Evolutionary conservation across 1,284 basidiomycete species (phyloP), one percentile per base, ranked within the genome.

Genomic region (Neolentinus lepideus): DNA sequence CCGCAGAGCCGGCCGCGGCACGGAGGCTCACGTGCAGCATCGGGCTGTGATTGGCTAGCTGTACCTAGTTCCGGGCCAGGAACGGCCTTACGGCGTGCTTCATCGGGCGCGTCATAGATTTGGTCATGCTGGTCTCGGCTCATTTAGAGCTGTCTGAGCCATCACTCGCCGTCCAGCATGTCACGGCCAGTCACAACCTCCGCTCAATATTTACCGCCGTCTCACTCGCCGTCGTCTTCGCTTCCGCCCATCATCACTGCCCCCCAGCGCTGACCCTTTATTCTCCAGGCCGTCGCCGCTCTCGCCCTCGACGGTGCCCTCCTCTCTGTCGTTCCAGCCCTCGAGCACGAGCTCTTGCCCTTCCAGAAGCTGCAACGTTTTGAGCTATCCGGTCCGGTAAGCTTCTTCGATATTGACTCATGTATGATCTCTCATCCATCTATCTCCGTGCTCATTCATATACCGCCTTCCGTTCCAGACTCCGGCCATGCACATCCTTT

Each of bases 261-360:
- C n/a, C n/a, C n/a, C 24, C 43, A 25, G 0, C 50, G 33, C 56
- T 56, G 35, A 27, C 57, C 24, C 48, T 58, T 54, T 59, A 51
- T 43, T 36, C 45, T 55, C 57, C 69, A 85, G 84, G 84, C 84
- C 38, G 72, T 71, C 57, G 69, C 72, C 56, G 77, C 79, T 47
- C 78, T 85, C 53, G 70, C 72, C 38, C 73, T 80, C 57, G 73
- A 76, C 54, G 69, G 74, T 46, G 69, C 73, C 6, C 8, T 43
- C 53, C 71, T 85, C 62, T 69, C 74, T 27, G 71, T 80, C 51
- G 66, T 75, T 10, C 74, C 81, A 51, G 83, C 81, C 19, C 75
- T 84, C 52, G 83, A 85, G 64, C 66, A 66, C 54, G 83, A 87
- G 61, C 73, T 87, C 47, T 76, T 84, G 60, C 81, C 80, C 12